phyloP scores from a whole-genome alignment of 306 rosid genomes.

The Prinsepia uniflora region DNA sequence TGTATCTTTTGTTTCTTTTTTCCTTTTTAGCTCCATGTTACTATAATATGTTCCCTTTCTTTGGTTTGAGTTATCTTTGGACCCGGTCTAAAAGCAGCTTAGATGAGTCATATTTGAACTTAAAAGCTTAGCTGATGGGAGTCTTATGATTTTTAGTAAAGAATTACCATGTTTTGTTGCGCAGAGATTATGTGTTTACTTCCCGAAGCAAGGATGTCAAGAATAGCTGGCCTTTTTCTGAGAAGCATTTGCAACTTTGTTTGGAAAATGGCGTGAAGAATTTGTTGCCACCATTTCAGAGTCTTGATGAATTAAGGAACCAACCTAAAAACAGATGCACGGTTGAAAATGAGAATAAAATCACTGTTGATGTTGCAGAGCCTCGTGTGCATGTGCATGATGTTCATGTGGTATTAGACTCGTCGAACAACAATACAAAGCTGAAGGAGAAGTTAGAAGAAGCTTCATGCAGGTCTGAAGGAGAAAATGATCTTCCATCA shows the following conservation, averaged over 20 bases:
- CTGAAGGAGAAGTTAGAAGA: slow-evolving; percentile 30
- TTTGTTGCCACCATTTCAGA: slow-evolving; percentile 53
- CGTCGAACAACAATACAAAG: slow-evolving; percentile 14
- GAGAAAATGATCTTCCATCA: slow-evolving; percentile 44
- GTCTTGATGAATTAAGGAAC: slow-evolving; percentile 31
- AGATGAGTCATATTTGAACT: background rate
- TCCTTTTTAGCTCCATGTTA: slow-evolving; percentile 3
- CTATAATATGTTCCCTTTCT: background rate
- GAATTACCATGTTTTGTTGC: background rate
- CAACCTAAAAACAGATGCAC: slow-evolving; percentile 19
- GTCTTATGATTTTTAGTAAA: slow-evolving; percentile 1
- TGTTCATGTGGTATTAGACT: slow-evolving; percentile 25
- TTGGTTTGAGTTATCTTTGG: slow-evolving; percentile 3
- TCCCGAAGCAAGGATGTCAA: slow-evolving; percentile 48
- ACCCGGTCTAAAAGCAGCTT: slow-evolving; percentile 9
- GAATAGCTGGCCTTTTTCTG: slow-evolving; percentile 59
- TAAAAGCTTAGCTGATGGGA: slow-evolving; percentile 3
- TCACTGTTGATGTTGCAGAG: slow-evolving; percentile 23
- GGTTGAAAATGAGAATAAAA: slow-evolving; percentile 28
- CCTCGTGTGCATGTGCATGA: slow-evolving; percentile 24
- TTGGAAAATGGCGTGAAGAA: slow-evolving; percentile 52
- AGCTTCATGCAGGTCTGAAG: slow-evolving; percentile 44
- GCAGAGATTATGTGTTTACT: slow-evolving; percentile 57
- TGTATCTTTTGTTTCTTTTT: background rate
- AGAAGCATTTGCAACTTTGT: slow-evolving; percentile 47